Evolutionary conservation across 169 alveolate species (phyloP).

Genomic region (Plasmodium gallinaceum): DNA sequence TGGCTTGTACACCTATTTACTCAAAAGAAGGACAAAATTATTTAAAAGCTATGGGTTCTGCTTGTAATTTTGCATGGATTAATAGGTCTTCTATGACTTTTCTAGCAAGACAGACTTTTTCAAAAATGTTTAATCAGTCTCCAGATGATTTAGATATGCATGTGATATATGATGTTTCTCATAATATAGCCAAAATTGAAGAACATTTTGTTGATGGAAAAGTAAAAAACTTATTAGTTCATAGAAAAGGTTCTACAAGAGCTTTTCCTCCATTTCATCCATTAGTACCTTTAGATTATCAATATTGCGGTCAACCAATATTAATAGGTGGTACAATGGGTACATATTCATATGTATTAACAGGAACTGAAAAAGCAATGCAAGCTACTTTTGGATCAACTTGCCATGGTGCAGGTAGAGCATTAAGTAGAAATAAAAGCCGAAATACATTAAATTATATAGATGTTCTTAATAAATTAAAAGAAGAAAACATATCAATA

Average conservation of each 20-base stretch:
- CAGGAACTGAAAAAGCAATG: slow-evolving; percentile 91
- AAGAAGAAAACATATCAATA: slow-evolving; percentile 82
- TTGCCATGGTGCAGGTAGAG: slow-evolving; percentile 93
- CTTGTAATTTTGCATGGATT: slow-evolving; percentile 94
- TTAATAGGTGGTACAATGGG: slow-evolving; percentile 95
- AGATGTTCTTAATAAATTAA: slow-evolving; percentile 84
- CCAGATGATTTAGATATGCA: slow-evolving; percentile 94
- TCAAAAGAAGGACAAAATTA: slow-evolving; percentile 89
- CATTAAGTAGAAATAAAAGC: slow-evolving; percentile 88
- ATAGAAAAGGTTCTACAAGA: slow-evolving; percentile 92
- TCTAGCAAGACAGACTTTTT: slow-evolving; percentile 79
- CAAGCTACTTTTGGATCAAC: slow-evolving; percentile 90
- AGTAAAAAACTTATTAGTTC: slow-evolving; percentile 86
- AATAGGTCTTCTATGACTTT: slow-evolving; percentile 87
- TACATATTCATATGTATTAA: slow-evolving; percentile 89
- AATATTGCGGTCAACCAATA: slow-evolving; percentile 91
- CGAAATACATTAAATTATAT: slow-evolving; percentile 84
- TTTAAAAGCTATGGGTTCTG: slow-evolving; percentile 91
- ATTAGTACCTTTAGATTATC: slow-evolving; percentile 90
- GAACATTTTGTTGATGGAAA: slow-evolving; percentile 87
- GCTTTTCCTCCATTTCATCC: slow-evolving; percentile 94
- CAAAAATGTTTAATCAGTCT: slow-evolving; percentile 84
- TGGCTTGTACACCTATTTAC: slow-evolving; percentile 90
- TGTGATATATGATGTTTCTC: slow-evolving; percentile 92
- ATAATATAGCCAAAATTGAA: slow-evolving; percentile 92